Conservation (phyloP, 225 moss, liverwort and hornwort species). For the Straminergon stramineum region DNA sequence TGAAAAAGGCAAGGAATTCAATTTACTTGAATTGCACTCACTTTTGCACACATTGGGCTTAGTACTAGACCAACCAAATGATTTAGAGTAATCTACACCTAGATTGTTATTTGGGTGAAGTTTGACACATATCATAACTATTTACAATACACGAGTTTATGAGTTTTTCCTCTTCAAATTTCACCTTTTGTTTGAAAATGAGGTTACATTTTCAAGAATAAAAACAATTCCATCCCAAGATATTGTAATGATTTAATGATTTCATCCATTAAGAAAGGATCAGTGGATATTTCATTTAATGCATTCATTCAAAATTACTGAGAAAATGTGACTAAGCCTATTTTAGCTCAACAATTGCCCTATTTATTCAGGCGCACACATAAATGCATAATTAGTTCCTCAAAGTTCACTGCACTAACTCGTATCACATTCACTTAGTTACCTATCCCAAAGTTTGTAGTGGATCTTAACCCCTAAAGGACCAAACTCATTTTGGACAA, state of each 20-base stretch:
- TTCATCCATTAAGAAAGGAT: not conserved
- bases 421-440: not conserved
- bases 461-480: not conserved
- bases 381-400: too few relatives aligned
- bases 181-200: not conserved
- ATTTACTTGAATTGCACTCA: not conserved
- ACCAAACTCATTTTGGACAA: too few relatives aligned
- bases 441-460: not conserved
- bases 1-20: not conserved
- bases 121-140: not conserved
- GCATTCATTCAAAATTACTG: not conserved
- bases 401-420: too few relatives aligned
- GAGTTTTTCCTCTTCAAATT: too few relatives aligned
- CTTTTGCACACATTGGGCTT: not conserved
- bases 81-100: not conserved
- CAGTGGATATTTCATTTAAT: not conserved
- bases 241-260: not conserved
- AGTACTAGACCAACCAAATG: not conserved
- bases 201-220: not conserved
- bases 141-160: not conserved
- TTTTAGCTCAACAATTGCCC: too few relatives aligned
- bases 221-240: not conserved
- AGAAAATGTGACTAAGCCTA: too few relatives aligned
- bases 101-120: not conserved
- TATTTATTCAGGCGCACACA: too few relatives aligned